These are phyloP conservation scores for Backusella westeae DNA, from an alignment of 192 early-diverging fungal genomes.

Conservation along the genomic window DNA sequence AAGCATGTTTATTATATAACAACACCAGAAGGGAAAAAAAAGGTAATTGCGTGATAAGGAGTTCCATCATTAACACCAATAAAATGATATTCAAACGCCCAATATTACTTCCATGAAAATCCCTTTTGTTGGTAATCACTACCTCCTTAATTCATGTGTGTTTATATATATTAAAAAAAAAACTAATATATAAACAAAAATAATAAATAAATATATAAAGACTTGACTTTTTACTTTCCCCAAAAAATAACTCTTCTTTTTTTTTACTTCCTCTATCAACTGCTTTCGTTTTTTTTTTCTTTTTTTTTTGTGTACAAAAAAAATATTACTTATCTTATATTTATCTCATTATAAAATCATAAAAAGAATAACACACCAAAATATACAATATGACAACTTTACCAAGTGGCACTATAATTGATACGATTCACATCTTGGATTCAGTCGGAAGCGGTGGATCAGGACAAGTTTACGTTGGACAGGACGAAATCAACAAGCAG, in stretches of 20 bases:
- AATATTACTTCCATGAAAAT: not conserved
- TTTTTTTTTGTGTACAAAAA: not conserved
- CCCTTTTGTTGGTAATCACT: not conserved
- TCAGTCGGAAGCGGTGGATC: conserved; percentile 73
- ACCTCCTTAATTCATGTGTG: not conserved
- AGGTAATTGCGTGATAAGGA: not conserved
- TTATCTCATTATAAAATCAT: not conserved
- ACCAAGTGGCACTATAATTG: conserved; percentile 30
- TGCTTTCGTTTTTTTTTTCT: not conserved
- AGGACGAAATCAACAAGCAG: conserved; percentile 25
- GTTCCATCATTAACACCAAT: not conserved
- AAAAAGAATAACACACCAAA: not conserved
- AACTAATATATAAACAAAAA: not conserved
- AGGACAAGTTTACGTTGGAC: conserved; percentile 70
- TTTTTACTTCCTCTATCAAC: not conserved
- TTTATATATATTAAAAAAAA: conserved; percentile 5
- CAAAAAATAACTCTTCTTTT: not conserved
- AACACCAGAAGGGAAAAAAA: not conserved
- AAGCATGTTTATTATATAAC: not conserved
- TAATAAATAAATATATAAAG: not conserved
- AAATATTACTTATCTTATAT: not conserved
- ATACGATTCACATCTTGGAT: conserved; percentile 40
- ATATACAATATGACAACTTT: not conserved
- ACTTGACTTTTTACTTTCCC: not conserved
- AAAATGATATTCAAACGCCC: not conserved